Percentiles rank a stretch among this genome's conserved stretches.
These are phyloP conservation scores for Amaranthus tricolor DNA, from an alignment of 179 eudicot species.

Conservation along the genomic window DNA sequence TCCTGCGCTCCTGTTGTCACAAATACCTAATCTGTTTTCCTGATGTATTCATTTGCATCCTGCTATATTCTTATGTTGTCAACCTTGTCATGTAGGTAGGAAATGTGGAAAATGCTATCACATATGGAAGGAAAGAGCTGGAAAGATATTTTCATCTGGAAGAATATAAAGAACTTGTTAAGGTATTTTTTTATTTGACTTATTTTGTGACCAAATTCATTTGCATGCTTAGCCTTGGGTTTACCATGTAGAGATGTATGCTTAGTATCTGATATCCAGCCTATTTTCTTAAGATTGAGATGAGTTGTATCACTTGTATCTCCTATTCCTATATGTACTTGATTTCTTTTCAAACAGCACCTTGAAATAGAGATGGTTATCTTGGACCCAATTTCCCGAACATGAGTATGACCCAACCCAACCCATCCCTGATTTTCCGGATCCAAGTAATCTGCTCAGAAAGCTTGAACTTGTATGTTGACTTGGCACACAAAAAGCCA, in stretches of 20 bases:
- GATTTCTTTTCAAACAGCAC: too few relatives aligned
- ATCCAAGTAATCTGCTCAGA: too few relatives aligned
- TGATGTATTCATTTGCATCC: background rate
- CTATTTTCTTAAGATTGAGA: too few relatives aligned
- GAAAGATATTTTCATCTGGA: constrained; percentile 43
- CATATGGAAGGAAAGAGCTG: constrained; percentile 60
- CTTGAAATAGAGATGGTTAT: too few relatives aligned
- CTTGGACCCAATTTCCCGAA: background rate
- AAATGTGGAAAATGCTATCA: constrained; percentile 66
- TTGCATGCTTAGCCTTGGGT: background rate
- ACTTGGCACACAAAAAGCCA: too few relatives aligned
- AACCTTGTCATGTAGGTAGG: constrained; percentile 45
- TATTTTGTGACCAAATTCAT: background rate
- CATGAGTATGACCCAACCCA: background rate
- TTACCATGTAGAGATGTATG: too few relatives aligned
- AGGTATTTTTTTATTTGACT: constrained; percentile 38
- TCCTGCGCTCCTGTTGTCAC: background rate
- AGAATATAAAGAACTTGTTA: constrained; percentile 51
- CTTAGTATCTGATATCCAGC: too few relatives aligned
- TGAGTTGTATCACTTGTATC: too few relatives aligned
- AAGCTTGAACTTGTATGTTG: too few relatives aligned
- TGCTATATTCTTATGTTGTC: background rate
- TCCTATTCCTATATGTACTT: too few relatives aligned
- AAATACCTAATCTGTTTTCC: background rate
- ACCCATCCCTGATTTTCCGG: background rate